Evolutionary conservation across 2,329 filamentous ascomycete species (phyloP).

Genomic region (Cyanodermella asteris): DNA sequence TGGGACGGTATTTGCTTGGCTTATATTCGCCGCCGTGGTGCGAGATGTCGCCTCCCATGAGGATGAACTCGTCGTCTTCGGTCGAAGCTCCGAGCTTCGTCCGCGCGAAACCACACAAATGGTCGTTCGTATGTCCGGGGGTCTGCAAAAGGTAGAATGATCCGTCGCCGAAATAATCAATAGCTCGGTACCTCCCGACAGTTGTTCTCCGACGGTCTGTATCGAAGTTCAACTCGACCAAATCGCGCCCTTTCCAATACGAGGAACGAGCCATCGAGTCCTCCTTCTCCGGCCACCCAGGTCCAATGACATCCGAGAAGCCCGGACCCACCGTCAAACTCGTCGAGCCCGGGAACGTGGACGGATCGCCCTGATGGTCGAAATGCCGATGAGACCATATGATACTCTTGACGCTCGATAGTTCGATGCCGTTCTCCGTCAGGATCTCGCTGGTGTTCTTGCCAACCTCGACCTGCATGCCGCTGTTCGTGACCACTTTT

Average conservation of each 20-base stretch:
- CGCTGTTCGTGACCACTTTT: constrained; percentile 6
- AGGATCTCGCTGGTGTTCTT: constrained; percentile 22
- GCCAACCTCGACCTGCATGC: constrained; percentile 18
- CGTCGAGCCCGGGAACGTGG: constrained; percentile 23
- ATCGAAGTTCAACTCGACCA: constrained; percentile 13
- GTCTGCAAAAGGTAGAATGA: constrained; percentile 21
- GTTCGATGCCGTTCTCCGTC: constrained; percentile 16
- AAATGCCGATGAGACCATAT: constrained; percentile 16
- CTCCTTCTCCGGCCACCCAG: constrained; percentile 24
- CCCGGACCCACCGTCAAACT: constrained; percentile 31
- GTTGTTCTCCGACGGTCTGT: no score
- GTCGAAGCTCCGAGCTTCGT: constrained; percentile 10
- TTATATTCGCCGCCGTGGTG: constrained; percentile 25
- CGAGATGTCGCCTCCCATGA: constrained; percentile 28
- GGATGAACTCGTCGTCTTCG: constrained; percentile 18
- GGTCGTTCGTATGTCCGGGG: constrained; percentile 30
- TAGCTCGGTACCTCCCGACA: constrained; percentile 18
- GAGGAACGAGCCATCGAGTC: no score
- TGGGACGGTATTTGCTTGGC: constrained; percentile 20
- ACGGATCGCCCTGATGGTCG: constrained; percentile 31
- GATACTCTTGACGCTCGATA: constrained; percentile 14
- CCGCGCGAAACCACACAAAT: constrained; percentile 28
- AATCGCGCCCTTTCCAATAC: no score
- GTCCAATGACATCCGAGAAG: constrained; percentile 23
- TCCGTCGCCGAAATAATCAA: constrained; percentile 22